Evolutionary conservation across 257 asterid species (phyloP).

Genomic region (Salvia rosmarinus): DNA sequence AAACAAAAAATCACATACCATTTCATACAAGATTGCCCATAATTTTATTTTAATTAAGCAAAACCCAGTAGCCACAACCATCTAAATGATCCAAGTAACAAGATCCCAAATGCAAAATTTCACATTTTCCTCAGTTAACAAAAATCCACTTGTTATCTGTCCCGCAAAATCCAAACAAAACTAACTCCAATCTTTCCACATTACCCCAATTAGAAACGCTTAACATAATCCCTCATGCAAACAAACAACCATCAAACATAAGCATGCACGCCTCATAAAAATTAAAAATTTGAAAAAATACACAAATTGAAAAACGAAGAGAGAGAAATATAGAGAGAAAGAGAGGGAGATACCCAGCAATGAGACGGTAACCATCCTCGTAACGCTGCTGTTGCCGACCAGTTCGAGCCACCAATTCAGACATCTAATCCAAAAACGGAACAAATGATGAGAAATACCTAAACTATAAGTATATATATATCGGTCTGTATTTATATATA

Average conservation of each 20-base stretch:
- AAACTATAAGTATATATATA: constrained; percentile 2
- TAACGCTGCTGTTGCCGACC: constrained; percentile 94
- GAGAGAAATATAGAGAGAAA: not conserved
- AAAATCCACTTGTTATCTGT: constrained; percentile 2
- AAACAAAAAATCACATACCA: constrained; percentile 4
- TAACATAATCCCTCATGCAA: constrained; percentile 32
- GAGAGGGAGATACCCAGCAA: constrained; percentile 59
- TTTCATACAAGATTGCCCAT: constrained; percentile 13
- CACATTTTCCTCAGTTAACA: constrained; percentile 28
- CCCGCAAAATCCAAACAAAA: constrained; percentile 20
- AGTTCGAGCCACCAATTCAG: constrained; percentile 93
- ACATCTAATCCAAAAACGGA: constrained; percentile 54
- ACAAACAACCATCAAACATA: constrained; percentile 37
- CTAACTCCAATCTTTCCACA: constrained; percentile 34
- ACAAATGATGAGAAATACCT: constrained; percentile 29
- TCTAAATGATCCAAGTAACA: constrained; percentile 22
- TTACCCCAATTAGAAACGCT: constrained; percentile 20
- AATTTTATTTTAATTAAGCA: constrained; percentile 21
- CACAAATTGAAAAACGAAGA: not conserved
- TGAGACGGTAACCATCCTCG: constrained; percentile 80
- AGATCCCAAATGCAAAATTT: constrained; percentile 3
- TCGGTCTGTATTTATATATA: constrained; percentile 9
- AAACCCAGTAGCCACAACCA: constrained; percentile 24
- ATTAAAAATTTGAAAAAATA: not conserved
- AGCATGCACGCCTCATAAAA: constrained; percentile 27